Percentiles rank a stretch among this genome's conserved stretches.
These are phyloP conservation scores for Lactarius pseudohatsudake DNA, from an alignment of 768 basidiomycete species.

Conservation along the genomic window DNA sequence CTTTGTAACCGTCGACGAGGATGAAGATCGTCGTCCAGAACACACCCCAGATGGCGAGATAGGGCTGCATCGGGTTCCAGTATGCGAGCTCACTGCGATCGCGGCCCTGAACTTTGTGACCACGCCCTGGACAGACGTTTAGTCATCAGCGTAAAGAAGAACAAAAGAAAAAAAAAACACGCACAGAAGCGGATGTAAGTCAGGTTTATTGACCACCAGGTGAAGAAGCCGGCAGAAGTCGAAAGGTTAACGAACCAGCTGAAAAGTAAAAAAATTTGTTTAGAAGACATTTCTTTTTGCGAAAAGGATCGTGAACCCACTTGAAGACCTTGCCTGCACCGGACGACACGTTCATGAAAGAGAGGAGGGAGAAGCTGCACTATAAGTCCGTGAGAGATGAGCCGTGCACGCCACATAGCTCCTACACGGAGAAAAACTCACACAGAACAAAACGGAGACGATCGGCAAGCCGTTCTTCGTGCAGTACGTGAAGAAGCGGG, in stretches of 20 bases:
- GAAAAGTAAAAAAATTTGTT: neutral
- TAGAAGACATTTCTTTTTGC: neutral
- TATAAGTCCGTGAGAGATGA: slow-evolving; percentile 28
- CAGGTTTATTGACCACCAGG: slow-evolving; percentile 66
- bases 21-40: slow-evolving; percentile 64
- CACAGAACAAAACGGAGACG: slow-evolving; percentile 36
- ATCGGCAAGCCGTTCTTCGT: slow-evolving; percentile 54
- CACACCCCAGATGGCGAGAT: slow-evolving; percentile 66
- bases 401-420: neutral
- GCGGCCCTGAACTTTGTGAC: slow-evolving; percentile 63
- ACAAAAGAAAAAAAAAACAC: slow-evolving; percentile 31
- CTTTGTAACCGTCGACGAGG: slow-evolving; percentile 52
- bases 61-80: slow-evolving; percentile 61
- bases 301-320: slow-evolving; percentile 34
- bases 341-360: slow-evolving; percentile 67
- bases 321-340: slow-evolving; percentile 58
- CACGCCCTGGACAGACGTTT: slow-evolving; percentile 45
- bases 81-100: slow-evolving; percentile 63
- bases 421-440: slow-evolving; percentile 26
- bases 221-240: slow-evolving; percentile 65
- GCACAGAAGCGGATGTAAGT: slow-evolving; percentile 72
- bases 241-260: slow-evolving; percentile 72
- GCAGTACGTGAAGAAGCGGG: slow-evolving; percentile 46
- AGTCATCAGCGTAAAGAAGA: slow-evolving; percentile 2
- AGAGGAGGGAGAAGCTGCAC: slow-evolving; percentile 44